These are phyloP conservation scores for Camelina hispida DNA, from an alignment of 345 rosid genomes.

Conservation along the genomic window DNA sequence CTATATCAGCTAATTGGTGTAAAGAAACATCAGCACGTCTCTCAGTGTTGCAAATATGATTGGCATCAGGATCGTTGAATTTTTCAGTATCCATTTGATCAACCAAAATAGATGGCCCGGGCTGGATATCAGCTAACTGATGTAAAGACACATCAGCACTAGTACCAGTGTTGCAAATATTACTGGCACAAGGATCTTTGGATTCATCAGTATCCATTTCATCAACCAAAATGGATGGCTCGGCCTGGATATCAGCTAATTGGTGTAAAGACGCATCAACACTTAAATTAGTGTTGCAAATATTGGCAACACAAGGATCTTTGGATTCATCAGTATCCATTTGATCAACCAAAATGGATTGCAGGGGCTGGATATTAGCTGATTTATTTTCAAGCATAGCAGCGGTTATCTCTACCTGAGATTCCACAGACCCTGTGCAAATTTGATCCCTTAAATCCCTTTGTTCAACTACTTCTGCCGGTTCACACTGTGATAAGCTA, in stretches of 20 bases:
- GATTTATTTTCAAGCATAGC: neutral
- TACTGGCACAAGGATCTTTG: neutral
- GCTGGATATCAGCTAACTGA: slow-evolving; percentile 16
- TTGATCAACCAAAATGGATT: slow-evolving; percentile 29
- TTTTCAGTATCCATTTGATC: slow-evolving; percentile 30
- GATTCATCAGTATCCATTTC: slow-evolving; percentile 29
- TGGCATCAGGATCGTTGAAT: slow-evolving; percentile 13
- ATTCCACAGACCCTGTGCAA: neutral
- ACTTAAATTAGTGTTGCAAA: neutral
- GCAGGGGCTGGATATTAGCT: slow-evolving; percentile 7
- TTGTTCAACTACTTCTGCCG: slow-evolving; percentile 20
- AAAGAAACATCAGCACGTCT: neutral
- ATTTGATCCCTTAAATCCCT: slow-evolving; percentile 7
- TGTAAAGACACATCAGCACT: slow-evolving; percentile 7
- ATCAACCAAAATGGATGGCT: slow-evolving; percentile 17
- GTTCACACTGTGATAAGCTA: slow-evolving; percentile 6
- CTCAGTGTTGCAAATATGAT: neutral
- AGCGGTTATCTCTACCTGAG: slow-evolving; percentile 14
- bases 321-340: slow-evolving; percentile 25
- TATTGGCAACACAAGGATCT: neutral
- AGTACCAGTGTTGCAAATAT: neutral
- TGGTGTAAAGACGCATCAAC: neutral
- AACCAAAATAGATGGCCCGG: neutral
- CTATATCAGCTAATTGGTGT: slow-evolving; percentile 4
- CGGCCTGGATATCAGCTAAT: slow-evolving; percentile 12